Evolutionary conservation across 257 asterid species (phyloP).

Genomic region (Craterostigma plantagineum): DNA sequence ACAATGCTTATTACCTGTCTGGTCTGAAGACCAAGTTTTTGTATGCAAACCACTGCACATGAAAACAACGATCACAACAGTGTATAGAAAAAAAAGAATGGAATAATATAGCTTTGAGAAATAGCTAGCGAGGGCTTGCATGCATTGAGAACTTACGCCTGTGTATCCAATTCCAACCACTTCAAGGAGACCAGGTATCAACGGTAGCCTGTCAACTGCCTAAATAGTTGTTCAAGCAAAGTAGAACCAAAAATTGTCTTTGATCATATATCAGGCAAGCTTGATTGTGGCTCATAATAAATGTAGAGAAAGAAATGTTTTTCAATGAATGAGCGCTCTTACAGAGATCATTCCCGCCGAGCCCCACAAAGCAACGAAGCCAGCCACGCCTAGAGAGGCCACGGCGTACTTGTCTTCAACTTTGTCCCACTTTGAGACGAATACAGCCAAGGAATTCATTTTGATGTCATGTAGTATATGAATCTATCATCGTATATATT

Average conservation of each 20-base stretch:
- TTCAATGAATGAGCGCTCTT: slow-evolving; percentile 2
- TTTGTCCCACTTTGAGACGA: slow-evolving; percentile 97
- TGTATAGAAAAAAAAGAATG: too few relatives aligned
- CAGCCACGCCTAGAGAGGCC: slow-evolving; percentile 55
- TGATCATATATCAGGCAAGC: not conserved
- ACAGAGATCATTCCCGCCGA: slow-evolving; percentile 61
- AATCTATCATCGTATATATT: too few relatives aligned
- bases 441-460: too few relatives aligned
- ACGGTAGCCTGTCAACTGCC: slow-evolving; percentile 89
- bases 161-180: slow-evolving; percentile 81
- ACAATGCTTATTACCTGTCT: slow-evolving; percentile 49
- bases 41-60: slow-evolving; percentile 80
- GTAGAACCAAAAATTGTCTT: not conserved
- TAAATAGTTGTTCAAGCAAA: slow-evolving; percentile 6
- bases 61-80: not conserved
- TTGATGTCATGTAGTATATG: too few relatives aligned
- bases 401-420: slow-evolving; percentile 87
- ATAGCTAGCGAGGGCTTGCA: too few relatives aligned
- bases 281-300: not conserved
- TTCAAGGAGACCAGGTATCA: slow-evolving; percentile 77
- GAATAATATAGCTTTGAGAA: not conserved
- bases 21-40: slow-evolving; percentile 44
- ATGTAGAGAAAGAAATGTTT: not conserved
- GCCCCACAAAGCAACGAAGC: slow-evolving; percentile 38
- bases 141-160: slow-evolving; percentile 47